Evolutionary conservation across 148 eudicot species (phyloP).

Genomic region (Rhododendron simsii): DNA sequence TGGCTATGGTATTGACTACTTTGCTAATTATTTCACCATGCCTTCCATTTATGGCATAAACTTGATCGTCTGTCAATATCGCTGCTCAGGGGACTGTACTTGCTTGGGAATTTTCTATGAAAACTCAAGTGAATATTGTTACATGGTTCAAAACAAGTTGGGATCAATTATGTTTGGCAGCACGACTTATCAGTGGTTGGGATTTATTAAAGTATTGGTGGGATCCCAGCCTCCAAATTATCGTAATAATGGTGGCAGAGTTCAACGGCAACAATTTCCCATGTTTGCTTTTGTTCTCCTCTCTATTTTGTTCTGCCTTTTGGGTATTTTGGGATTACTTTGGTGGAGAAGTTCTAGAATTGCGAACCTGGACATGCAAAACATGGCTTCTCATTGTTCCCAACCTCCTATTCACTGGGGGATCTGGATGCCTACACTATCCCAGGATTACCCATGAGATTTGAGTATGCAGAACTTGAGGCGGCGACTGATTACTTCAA

Average conservation of each 20-base stretch:
- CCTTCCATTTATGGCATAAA: slow-evolving; percentile 37
- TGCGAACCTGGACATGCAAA: slow-evolving; percentile 19
- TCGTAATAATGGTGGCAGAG: too few species aligned
- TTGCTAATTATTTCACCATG: slow-evolving; percentile 34
- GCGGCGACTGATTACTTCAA: slow-evolving; percentile 64
- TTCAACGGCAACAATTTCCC: not conserved
- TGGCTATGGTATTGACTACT: slow-evolving; percentile 46
- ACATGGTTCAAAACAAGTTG: slow-evolving; percentile 33
- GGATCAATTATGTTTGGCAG: slow-evolving; percentile 45
- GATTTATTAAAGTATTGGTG: slow-evolving; percentile 45
- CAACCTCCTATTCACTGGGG: too few species aligned
- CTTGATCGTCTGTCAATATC: slow-evolving; percentile 49
- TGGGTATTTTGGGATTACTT: slow-evolving; percentile 24
- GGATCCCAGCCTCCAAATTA: slow-evolving; percentile 12
- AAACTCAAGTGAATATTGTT: slow-evolving; percentile 58
- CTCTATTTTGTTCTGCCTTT: slow-evolving; percentile 16
- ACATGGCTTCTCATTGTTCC: not conserved
- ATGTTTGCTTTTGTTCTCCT: too few species aligned
- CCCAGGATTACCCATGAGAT: too few species aligned
- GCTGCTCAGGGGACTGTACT: slow-evolving; percentile 56
- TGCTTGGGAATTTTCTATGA: slow-evolving; percentile 60
- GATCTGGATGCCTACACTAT: too few species aligned
- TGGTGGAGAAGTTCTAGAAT: slow-evolving; percentile 42
- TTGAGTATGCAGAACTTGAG: slow-evolving; percentile 44
- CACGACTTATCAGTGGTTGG: slow-evolving; percentile 21